phyloP scores from a whole-genome alignment of 2,329 filamentous ascomycete species.

The Fusarium sp. region DNA sequence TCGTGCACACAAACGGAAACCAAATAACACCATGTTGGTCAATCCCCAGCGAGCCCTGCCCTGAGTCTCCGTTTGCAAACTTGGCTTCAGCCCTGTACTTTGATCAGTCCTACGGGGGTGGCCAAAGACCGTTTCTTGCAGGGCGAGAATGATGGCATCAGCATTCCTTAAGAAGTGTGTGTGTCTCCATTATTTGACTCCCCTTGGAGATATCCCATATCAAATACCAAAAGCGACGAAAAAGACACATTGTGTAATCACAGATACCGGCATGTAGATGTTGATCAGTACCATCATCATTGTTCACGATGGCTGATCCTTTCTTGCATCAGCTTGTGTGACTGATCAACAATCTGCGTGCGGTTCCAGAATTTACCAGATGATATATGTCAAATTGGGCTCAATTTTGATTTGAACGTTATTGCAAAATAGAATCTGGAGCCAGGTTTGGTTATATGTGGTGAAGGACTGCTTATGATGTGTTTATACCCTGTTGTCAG shows the following conservation, averaged over 20 bases:
- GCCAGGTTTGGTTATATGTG: constrained; percentile 6
- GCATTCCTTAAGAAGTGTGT: constrained; percentile 18
- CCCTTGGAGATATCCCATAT: neutral
- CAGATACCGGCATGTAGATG: constrained; percentile 3
- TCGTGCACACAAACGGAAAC: neutral
- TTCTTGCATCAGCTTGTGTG: constrained; percentile 12
- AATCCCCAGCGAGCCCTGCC: neutral
- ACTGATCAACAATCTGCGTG: neutral
- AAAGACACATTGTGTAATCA: neutral
- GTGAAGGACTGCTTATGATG: constrained; percentile 20
- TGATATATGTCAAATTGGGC: neutral
- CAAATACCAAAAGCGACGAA: neutral
- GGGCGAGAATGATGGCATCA: constrained; percentile 19
- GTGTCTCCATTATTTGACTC: constrained; percentile 15
- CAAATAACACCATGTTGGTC: neutral
- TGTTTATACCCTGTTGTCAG: neutral
- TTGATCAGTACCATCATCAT: constrained; percentile 11
- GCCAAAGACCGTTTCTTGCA: constrained; percentile 10
- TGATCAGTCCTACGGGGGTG: neutral
- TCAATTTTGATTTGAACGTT: neutral
- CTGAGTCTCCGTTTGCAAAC: constrained; percentile 14
- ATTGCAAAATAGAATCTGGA: constrained; percentile 1
- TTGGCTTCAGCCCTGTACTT: constrained; percentile 23
- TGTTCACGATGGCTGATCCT: neutral
- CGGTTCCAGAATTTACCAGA: neutral